Percentiles rank a stretch among this genome's conserved stretches.
Evolutionary conservation across 2,329 filamentous ascomycete species (phyloP).

Genomic region (Paracoccidioides lutzii): DNA sequence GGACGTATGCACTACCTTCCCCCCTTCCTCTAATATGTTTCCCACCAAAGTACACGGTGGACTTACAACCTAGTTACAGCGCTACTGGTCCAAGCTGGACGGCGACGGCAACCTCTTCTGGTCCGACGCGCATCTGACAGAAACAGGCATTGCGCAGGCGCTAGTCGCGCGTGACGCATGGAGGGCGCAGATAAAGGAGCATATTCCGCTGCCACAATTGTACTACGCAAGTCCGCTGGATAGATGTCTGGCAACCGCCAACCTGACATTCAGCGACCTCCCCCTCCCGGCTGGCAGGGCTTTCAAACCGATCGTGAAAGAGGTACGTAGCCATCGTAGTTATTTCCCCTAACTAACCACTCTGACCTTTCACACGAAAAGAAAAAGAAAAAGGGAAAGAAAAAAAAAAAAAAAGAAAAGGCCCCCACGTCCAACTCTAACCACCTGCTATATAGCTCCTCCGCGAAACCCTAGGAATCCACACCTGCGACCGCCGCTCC

Average conservation of each 20-base stretch:
- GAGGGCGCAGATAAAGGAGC: constrained; percentile 32
- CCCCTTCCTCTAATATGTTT: not conserved
- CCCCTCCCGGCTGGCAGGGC: constrained; percentile 32
- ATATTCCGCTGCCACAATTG: constrained; percentile 40
- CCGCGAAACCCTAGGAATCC: constrained; percentile 46
- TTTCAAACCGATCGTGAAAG: constrained; percentile 46
- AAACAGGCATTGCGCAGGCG: constrained; percentile 41
- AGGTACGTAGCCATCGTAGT: constrained; percentile 30
- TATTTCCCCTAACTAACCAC: not conserved
- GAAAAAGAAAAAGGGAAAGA: not conserved
- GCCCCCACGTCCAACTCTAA: not conserved
- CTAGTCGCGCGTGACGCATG: constrained; percentile 34
- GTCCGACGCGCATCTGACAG: constrained; percentile 47
- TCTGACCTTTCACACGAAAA: not conserved
- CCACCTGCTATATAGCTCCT: constrained; percentile 28
- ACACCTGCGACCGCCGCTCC: constrained; percentile 49
- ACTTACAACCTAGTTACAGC: constrained; percentile 20
- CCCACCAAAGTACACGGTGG: not conserved
- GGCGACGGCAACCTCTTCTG: constrained; percentile 44
- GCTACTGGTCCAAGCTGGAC: constrained; percentile 46
- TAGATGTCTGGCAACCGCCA: constrained; percentile 46
- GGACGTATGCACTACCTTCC: constrained; percentile 35
- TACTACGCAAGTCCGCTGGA: constrained; percentile 48
- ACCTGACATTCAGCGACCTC: constrained; percentile 40
- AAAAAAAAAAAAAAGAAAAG: not conserved